A percentile compares a stretch with the other conserved stretches of the same genome.
phyloP scores from a whole-genome alignment of 2,329 filamentous ascomycete species.

The Nemania sp. region DNA sequence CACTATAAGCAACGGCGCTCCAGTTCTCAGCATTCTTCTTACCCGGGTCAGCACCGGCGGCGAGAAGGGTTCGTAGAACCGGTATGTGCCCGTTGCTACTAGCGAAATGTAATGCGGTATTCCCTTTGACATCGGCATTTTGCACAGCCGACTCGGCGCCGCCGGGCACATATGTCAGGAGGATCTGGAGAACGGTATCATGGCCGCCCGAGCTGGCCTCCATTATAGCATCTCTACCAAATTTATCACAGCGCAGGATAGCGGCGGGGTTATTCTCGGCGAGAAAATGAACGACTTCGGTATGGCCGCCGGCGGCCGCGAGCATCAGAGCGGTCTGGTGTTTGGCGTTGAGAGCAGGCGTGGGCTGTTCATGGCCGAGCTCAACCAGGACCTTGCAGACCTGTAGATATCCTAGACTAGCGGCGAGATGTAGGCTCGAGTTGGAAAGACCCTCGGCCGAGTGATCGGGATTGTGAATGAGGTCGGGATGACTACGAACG shows the following conservation, averaged over 20 bases:
- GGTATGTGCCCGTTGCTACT: conserved; percentile 79
- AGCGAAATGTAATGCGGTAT: conserved; percentile 85
- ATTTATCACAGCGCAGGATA: conserved; percentile 66
- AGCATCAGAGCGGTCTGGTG: conserved; percentile 83
- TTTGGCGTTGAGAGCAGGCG: conserved; percentile 75
- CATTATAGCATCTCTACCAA: conserved; percentile 74
- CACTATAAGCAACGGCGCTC: conserved; percentile 81
- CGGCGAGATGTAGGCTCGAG: conserved; percentile 81
- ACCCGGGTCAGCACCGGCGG: conserved; percentile 75
- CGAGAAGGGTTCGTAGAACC: conserved; percentile 74
- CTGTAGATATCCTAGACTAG: conserved; percentile 68
- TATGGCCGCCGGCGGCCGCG: conserved; percentile 69
- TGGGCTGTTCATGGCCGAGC: conserved; percentile 73
- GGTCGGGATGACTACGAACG: conserved; percentile 68
- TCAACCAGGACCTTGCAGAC: conserved; percentile 72
- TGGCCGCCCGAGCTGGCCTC: conserved; percentile 63
- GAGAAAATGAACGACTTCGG: conserved; percentile 73
- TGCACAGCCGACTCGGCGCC: conserved; percentile 57
- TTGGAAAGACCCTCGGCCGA: conserved; percentile 71
- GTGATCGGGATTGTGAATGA: conserved; percentile 79
- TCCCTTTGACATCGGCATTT: conserved; percentile 70
- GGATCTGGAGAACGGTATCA: conserved; percentile 66
- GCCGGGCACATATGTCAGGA: conserved; percentile 63
- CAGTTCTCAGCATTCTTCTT: conserved; percentile 76
- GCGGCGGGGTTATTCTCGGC: conserved; percentile 64